These are phyloP conservation scores for Bisporella sp. DNA, from an alignment of 2,329 filamentous ascomycete genomes.

Conservation along the genomic window DNA sequence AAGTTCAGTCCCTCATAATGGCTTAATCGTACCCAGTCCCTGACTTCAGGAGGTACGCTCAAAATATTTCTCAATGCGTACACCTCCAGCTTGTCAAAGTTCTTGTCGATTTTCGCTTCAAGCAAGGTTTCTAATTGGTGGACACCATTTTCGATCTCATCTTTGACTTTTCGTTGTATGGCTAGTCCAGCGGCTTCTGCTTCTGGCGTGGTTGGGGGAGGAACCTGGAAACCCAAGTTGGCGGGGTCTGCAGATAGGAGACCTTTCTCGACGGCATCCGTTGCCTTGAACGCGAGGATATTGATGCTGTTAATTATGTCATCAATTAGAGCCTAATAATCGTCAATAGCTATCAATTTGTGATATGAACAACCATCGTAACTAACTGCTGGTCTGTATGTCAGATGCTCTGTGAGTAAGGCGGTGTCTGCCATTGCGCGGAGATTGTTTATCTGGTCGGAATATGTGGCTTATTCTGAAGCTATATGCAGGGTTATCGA, in stretches of 20 bases:
- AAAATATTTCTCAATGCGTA: conserved; percentile 85
- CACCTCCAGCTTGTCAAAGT: conserved; percentile 82
- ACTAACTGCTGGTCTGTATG: conserved; percentile 84
- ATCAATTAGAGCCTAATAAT: conserved; percentile 75
- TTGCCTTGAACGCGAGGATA: conserved; percentile 82
- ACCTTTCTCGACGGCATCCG: conserved; percentile 80
- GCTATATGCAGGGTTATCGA: too few species aligned
- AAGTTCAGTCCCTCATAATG: conserved; percentile 61
- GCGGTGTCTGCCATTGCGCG: conserved; percentile 35
- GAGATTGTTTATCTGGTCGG: too few species aligned
- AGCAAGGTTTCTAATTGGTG: conserved; percentile 79
- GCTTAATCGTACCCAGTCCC: conserved; percentile 71
- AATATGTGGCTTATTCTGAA: too few species aligned
- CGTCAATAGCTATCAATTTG: conserved; percentile 8
- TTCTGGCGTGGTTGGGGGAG: conserved; percentile 35
- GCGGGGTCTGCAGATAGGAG: conserved; percentile 68
- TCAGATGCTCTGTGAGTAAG: conserved; percentile 90
- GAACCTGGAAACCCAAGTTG: conserved; percentile 69
- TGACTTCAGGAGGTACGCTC: conserved; percentile 62
- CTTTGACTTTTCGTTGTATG: conserved; percentile 43
- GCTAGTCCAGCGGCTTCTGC: conserved; percentile 30
- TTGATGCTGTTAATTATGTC: conserved; percentile 98
- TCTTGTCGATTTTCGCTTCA: conserved; percentile 74
- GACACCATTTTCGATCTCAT: conserved; percentile 83
- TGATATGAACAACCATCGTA: background rate